phyloP scores from a whole-genome alignment of 257 asterid species.

The Solanum tarapatanum region DNA sequence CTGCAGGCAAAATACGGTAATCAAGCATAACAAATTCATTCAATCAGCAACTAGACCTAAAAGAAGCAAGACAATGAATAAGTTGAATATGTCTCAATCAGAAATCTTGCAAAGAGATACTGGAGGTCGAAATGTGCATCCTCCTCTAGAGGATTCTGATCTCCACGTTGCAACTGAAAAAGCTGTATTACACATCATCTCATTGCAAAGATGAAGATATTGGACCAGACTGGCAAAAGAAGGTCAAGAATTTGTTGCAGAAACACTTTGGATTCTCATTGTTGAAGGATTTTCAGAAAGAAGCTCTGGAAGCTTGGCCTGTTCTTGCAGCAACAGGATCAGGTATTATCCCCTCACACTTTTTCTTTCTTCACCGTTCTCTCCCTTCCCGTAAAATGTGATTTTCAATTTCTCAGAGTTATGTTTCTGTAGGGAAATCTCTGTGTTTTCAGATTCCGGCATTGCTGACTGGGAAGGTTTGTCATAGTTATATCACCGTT shows the following conservation, averaged over 20 bases:
- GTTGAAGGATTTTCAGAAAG: slow-evolving; percentile 57
- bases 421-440: slow-evolving; percentile 47
- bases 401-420: slow-evolving; percentile 2
- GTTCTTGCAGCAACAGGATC: slow-evolving; percentile 81
- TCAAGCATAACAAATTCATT: slow-evolving; percentile 32
- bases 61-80: slow-evolving; percentile 19
- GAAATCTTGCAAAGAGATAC: slow-evolving; percentile 4
- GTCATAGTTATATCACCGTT: slow-evolving; percentile 69
- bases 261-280: slow-evolving; percentile 46
- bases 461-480: slow-evolving; percentile 54
- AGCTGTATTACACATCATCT: background rate
- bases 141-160: slow-evolving; percentile 1
- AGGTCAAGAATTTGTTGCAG: slow-evolving; percentile 21
- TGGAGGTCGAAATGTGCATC: slow-evolving; percentile 11
- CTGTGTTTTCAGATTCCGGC: slow-evolving; percentile 70
- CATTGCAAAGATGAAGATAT: slow-evolving; percentile 17
- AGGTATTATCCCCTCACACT: slow-evolving; percentile 26
- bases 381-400: background rate
- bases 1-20: slow-evolving; percentile 32
- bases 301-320: slow-evolving; percentile 63
- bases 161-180: slow-evolving; percentile 1
- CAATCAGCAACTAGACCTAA: slow-evolving; percentile 17
- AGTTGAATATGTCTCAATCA: background rate
- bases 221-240: slow-evolving; percentile 40
- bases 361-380: background rate